Base-by-base conservation (phyloP, 495 filamentous ascomycete genomes). In the Daldinia childiae region DNA sequence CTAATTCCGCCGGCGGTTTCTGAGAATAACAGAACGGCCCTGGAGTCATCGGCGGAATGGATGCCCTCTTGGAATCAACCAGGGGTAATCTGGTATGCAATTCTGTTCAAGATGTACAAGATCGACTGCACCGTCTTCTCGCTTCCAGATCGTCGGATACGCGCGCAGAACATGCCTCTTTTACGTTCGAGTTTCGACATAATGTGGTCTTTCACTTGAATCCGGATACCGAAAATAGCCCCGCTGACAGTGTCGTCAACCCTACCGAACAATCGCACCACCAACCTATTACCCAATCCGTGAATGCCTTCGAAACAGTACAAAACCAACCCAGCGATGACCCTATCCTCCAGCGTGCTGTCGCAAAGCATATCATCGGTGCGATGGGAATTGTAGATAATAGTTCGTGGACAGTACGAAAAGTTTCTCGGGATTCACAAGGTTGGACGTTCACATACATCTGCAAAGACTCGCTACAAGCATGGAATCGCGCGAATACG, bases 401-500 rank as follows among this genome's bases (percentile, higher is more conserved):
- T 2, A 84, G 83, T 69, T 76, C 64, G 21, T 86, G 83, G 83
- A 65, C 64, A 4, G 75, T 82, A 45, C 78, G 82, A 7, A 62
- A 79, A 19, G 76, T 83, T 26, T 79, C 81, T 15, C 74, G 76
- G 38, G 75, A 43, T 24, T 73, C 81, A 26, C 81, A 82, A 50
- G 81, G 81, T 17, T 86, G 83, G 83, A 79, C 75, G 5, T 85
- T 86, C 56, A 80, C 75, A 14, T 84, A 84, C 62, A 77, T 80
- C 48, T 86, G 83, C 77, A 81, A 81, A 69, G 81, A 81, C 70
- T 86, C 83, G n/a, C 69, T 79, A 50, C 76, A 80, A 69, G 76
- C 77, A 15, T 86, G 83, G 83, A 75, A 65, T 52, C 82, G 81
- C n/a, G 79, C 82, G 39, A 71, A 73, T 64, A 72, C 77, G 1